These are phyloP conservation scores for Plasmodium cynomolgi DNA, from an alignment of 169 alveolate species.

Conservation along the genomic window DNA sequence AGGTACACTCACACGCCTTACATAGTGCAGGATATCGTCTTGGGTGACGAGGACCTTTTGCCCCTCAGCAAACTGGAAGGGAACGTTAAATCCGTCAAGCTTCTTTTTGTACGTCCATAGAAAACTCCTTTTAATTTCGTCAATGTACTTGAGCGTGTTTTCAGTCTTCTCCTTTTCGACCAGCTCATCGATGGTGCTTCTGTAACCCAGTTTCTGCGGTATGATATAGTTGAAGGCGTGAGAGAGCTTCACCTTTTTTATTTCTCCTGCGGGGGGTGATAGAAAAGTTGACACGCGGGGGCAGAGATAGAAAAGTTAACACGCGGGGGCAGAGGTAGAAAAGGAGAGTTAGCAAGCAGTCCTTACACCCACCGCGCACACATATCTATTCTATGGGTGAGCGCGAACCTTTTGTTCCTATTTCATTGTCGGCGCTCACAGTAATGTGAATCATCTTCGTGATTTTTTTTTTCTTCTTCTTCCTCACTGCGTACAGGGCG, in stretches of 20 bases:
- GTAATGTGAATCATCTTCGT: conserved; percentile 54
- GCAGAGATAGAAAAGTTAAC: background rate
- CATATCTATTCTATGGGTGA: background rate
- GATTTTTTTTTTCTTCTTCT: conserved; percentile 58
- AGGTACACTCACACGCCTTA: conserved; percentile 17
- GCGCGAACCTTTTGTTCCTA: conserved; percentile 69
- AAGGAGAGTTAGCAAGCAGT: background rate
- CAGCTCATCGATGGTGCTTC: conserved; percentile 73
- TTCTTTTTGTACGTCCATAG: conserved; percentile 45
- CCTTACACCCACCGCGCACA: background rate
- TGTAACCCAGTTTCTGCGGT: conserved; percentile 71
- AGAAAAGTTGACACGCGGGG: background rate
- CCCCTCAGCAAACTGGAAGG: conserved; percentile 38
- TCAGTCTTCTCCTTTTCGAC: conserved; percentile 64
- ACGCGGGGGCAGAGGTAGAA: background rate
- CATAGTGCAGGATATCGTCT: conserved; percentile 55
- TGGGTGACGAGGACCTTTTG: conserved; percentile 49
- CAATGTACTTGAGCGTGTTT: conserved; percentile 56
- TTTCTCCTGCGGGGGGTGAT: conserved; percentile 19
- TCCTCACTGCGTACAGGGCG: conserved; percentile 45
- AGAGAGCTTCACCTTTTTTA: conserved; percentile 69
- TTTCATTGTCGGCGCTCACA: conserved; percentile 72
- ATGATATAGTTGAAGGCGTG: conserved; percentile 75
- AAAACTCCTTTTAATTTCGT: conserved; percentile 67
- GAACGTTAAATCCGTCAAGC: conserved; percentile 31